These are phyloP conservation scores for Melocanna baccifera DNA, from an alignment of 176 grass and related monocot genomes.

Conservation along the genomic window DNA sequence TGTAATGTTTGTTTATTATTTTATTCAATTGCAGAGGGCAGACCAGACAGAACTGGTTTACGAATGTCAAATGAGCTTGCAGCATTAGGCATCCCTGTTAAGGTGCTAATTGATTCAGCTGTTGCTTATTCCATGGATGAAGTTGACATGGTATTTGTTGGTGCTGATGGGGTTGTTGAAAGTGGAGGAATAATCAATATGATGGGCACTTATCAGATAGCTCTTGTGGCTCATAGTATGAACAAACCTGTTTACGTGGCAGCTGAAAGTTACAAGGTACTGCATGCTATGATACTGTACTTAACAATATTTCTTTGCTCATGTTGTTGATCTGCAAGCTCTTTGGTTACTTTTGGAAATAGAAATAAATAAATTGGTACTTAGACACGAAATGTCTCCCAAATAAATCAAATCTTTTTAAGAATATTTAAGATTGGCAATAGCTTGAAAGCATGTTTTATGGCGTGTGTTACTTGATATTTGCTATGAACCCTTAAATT, in stretches of 20 bases:
- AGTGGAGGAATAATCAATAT: constrained; percentile 99
- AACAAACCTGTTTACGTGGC: constrained; percentile 94
- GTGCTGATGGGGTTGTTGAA: constrained; percentile 97
- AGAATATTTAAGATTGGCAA: constrained; percentile 3
- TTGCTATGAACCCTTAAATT: not conserved
- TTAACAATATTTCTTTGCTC: not conserved
- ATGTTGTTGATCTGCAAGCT: not conserved
- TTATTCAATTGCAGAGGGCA: constrained; percentile 73
- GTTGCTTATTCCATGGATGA: constrained; percentile 96
- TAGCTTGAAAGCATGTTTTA: not conserved
- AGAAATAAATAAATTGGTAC: not conserved
- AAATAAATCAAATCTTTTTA: not conserved
- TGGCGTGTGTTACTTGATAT: not conserved
- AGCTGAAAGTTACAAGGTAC: constrained; percentile 98
- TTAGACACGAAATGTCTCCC: not conserved
- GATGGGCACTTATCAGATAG: constrained; percentile 99
- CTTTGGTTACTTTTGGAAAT: not conserved
- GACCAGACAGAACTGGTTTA: constrained; percentile 83
- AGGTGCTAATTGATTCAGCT: constrained; percentile 90
- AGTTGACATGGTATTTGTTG: constrained; percentile 90
- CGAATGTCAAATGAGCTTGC: constrained; percentile 88
- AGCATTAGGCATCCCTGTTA: constrained; percentile 78
- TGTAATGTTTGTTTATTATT: constrained; percentile 8
- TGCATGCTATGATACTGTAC: not conserved
- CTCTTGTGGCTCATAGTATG: constrained; percentile 93